Percentiles rank a stretch among this genome's conserved stretches.
Evolutionary conservation across 2,329 filamentous ascomycete genomes (phyloP).

Genomic region (Truncatella angustata): DNA sequence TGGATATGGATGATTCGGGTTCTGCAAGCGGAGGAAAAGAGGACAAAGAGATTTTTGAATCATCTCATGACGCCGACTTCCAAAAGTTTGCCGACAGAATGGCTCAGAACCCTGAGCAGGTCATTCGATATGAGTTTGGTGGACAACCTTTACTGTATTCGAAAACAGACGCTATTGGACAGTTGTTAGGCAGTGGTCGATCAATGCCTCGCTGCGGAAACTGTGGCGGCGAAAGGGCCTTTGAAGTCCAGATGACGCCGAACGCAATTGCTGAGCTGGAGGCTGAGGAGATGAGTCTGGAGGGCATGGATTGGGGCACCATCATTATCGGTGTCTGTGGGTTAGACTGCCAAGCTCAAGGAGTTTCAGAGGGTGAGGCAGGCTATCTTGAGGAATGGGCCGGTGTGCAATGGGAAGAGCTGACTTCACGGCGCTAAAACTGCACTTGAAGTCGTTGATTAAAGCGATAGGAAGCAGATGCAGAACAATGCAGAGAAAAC

Average conservation of each 20-base stretch:
- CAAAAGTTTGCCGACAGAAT: constrained; percentile 78
- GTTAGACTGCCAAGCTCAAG: constrained; percentile 68
- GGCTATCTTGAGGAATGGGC: constrained; percentile 93
- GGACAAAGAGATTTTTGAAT: constrained; percentile 72
- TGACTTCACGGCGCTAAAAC: constrained; percentile 31
- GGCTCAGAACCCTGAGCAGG: constrained; percentile 78
- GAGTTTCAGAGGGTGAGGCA: constrained; percentile 58
- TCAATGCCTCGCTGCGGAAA: constrained; percentile 72
- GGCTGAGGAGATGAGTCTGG: constrained; percentile 64
- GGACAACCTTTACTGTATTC: constrained; percentile 78
- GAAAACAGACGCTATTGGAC: constrained; percentile 71
- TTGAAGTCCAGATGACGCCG: constrained; percentile 90
- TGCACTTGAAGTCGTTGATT: background rate
- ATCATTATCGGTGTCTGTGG: constrained; percentile 83
- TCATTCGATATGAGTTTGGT: constrained; percentile 75
- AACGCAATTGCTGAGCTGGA: constrained; percentile 89
- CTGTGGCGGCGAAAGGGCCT: constrained; percentile 74
- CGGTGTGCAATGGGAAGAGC: constrained; percentile 97
- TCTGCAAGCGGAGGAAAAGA: constrained; percentile 44
- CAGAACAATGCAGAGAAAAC: no score
- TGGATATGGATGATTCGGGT: constrained; percentile 41
- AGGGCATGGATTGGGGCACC: constrained; percentile 99
- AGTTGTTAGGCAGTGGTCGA: constrained; percentile 45
- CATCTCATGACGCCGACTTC: constrained; percentile 71
- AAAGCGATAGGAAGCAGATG: background rate